Conservation (phyloP, 1,284 basidiomycete genomes). For the Ceratobasidium sp. region DNA sequence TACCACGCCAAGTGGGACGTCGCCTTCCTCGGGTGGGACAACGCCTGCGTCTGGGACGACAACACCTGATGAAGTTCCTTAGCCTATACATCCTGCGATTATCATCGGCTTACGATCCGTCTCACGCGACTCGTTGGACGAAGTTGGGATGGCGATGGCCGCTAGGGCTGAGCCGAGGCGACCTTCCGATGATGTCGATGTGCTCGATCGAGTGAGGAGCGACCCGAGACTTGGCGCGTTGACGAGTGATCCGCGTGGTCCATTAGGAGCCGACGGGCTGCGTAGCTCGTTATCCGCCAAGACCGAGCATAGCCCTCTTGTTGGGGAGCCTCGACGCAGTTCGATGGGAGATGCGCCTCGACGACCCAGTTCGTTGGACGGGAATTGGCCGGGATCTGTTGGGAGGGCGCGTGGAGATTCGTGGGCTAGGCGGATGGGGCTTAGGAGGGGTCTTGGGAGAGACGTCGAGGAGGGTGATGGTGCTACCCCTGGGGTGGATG, state of each 20-base stretch:
- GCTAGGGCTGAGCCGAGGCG: not conserved
- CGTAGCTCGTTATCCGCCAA: conserved; percentile 1
- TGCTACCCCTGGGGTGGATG: too few species aligned
- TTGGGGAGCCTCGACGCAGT: not conserved
- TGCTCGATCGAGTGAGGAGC: too few species aligned
- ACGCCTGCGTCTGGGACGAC: not conserved
- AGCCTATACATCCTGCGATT: conserved; percentile 35
- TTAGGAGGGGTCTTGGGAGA: conserved; percentile 10
- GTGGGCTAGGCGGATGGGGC: too few species aligned
- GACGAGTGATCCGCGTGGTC: too few species aligned
- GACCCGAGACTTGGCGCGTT: too few species aligned
- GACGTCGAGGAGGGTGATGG: conserved; percentile 17
- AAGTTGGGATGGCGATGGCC: not conserved
- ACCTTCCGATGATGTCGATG: too few species aligned
- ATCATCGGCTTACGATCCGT: conserved; percentile 37
- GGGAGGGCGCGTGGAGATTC: too few species aligned
- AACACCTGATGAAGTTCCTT: not conserved
- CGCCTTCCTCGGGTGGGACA: conserved; percentile 44
- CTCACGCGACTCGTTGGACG: conserved; percentile 20
- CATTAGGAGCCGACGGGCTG: not conserved
- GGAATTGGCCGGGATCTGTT: too few species aligned
- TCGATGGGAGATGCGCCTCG: conserved; percentile 23
- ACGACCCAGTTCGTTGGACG: too few species aligned
- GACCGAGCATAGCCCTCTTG: too few species aligned
- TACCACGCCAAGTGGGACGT: not conserved